Conservation (phyloP, 208 protist species). For the Porcisia hertigi region DNA sequence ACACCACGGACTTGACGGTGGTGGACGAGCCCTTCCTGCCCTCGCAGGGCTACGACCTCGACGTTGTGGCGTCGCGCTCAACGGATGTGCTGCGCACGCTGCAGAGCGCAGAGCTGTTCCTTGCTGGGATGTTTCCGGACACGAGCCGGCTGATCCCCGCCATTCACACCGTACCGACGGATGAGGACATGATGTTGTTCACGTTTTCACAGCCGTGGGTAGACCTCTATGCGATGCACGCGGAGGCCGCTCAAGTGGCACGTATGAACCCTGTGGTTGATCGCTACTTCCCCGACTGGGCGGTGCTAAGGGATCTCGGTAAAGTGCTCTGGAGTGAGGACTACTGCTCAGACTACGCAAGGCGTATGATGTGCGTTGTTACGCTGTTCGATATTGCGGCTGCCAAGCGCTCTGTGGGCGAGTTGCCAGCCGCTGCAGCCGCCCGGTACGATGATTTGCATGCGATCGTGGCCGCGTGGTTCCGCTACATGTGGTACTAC, state of each 20-base stretch:
- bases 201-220: conserved; percentile 28
- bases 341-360: conserved; percentile 31
- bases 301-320: conserved; percentile 28
- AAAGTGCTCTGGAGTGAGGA: conserved; percentile 32
- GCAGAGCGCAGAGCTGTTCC: conserved; percentile 43
- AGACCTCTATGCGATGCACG: conserved; percentile 18
- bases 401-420: conserved; percentile 20
- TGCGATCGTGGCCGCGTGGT: conserved; percentile 14
- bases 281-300: conserved; percentile 20
- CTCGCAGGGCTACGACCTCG: conserved; percentile 38
- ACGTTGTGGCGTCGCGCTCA: conserved; percentile 43
- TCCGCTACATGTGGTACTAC: conserved; percentile 26
- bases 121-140: conserved; percentile 37
- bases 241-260: conserved; percentile 1
- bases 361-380: conserved; percentile 28
- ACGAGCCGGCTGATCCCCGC: conserved; percentile 37
- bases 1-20: conserved; percentile 30
- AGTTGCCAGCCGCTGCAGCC: conserved; percentile 8
- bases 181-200: conserved; percentile 28
- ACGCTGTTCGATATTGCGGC: conserved; percentile 47
- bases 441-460: conserved; percentile 35
- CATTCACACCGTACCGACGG: conserved; percentile 33
- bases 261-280: conserved; percentile 26
- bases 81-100: conserved; percentile 52
- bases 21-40: conserved; percentile 30